These are phyloP conservation scores for Dillenia turbinata DNA, from an alignment of 164 flowering plant genomes.

Conservation along the genomic window DNA sequence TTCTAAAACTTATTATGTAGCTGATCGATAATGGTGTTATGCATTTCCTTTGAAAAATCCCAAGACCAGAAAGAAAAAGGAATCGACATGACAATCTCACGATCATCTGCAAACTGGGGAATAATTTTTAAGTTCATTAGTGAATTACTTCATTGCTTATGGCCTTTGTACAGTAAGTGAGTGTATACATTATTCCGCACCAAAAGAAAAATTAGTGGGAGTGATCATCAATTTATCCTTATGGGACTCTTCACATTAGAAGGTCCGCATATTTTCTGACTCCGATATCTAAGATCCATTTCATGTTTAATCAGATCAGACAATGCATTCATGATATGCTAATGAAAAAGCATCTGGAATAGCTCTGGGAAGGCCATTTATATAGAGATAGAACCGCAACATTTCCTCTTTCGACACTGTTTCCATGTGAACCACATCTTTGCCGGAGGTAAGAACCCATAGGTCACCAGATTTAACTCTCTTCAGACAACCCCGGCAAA, in stretches of 20 bases:
- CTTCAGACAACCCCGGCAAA: constrained; percentile 83
- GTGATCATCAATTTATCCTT: constrained; percentile 19
- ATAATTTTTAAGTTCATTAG: no score
- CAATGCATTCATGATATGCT: constrained; percentile 49
- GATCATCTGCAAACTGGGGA: no score
- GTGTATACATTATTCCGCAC: constrained; percentile 3
- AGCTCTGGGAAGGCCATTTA: constrained; percentile 63
- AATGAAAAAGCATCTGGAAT: constrained; percentile 59
- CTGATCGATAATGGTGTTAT: no score
- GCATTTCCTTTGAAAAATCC: no score
- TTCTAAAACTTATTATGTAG: no score
- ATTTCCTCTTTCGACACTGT: constrained; percentile 73
- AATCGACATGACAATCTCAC: no score
- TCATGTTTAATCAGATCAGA: constrained; percentile 14
- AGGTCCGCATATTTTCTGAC: constrained; percentile 26
- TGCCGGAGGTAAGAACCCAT: constrained; percentile 81
- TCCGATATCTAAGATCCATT: constrained; percentile 44
- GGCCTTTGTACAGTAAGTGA: no score
- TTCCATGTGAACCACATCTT: constrained; percentile 68
- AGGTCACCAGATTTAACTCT: constrained; percentile 51
- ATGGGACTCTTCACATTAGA: constrained; percentile 54
- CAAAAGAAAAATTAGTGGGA: constrained; percentile 5
- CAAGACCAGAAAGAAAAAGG: no score
- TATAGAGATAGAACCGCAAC: constrained; percentile 68
- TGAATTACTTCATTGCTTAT: no score